Conservation (phyloP, 768 basidiomycete species). For the Pleurotus eryngii region DNA sequence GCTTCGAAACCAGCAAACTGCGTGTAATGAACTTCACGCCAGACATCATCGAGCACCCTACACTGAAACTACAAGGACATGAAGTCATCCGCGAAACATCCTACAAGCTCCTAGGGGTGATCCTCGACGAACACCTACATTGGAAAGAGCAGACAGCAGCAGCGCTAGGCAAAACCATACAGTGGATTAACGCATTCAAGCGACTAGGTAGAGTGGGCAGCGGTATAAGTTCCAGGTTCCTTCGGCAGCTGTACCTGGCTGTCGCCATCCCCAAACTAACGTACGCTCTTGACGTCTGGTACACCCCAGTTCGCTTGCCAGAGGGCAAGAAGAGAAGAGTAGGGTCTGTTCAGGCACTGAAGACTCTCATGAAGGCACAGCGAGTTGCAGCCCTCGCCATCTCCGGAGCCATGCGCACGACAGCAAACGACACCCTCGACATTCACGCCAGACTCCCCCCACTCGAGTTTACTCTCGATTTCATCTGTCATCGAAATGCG, state of each 20-base stretch:
- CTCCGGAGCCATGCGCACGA: constrained; percentile 18
- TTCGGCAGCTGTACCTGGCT: constrained; percentile 20
- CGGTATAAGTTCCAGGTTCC: constrained; percentile 15
- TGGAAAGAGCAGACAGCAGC: constrained; percentile 12
- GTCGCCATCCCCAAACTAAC: constrained; percentile 22
- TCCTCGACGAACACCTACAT: constrained; percentile 15
- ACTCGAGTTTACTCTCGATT: constrained; percentile 6
- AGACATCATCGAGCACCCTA: background rate
- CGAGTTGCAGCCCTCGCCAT: constrained; percentile 16
- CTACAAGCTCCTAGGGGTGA: constrained; percentile 25
- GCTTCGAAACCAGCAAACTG: constrained; percentile 17
- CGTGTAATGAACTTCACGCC: constrained; percentile 12
- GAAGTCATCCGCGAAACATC: constrained; percentile 9
- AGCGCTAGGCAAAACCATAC: constrained; percentile 8
- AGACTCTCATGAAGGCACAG: constrained; percentile 14
- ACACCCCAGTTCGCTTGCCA: constrained; percentile 9
- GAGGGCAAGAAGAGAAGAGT: background rate
- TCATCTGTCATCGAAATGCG: constrained; percentile 9
- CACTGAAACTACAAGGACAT: constrained; percentile 2
- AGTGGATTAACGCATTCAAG: background rate
- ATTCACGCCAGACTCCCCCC: constrained; percentile 15
- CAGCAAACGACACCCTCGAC: constrained; percentile 16
- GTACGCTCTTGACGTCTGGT: constrained; percentile 22
- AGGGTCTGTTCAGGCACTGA: constrained; percentile 11
- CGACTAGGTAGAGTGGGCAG: constrained; percentile 8